Evolutionary conservation across 176 grass and related monocot species (phyloP).

Genomic region (Zoysia japonica): DNA sequence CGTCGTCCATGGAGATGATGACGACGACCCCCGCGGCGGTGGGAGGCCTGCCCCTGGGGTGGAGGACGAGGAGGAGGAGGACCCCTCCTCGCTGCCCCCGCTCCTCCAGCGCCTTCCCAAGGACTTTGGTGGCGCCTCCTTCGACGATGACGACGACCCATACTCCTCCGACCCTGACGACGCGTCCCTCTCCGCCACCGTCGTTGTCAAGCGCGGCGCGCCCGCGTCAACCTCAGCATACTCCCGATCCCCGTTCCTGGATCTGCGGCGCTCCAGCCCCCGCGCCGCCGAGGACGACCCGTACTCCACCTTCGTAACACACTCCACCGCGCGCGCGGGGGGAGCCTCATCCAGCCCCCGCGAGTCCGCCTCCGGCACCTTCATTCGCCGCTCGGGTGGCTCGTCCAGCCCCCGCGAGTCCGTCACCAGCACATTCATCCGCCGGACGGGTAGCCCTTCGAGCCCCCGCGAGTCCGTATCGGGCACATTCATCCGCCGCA

Average conservation of each 20-base stretch:
- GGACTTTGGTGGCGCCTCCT: constrained; percentile 89
- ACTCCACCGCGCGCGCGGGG: constrained; percentile 41
- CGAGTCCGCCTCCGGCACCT: constrained; percentile 56
- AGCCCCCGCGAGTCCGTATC: constrained; percentile 47
- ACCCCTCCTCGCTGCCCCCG: constrained; percentile 87
- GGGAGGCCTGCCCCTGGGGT: constrained; percentile 9
- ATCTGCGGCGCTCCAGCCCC: constrained; percentile 65
- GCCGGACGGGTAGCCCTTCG: constrained; percentile 20
- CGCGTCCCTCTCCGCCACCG: constrained; percentile 52
- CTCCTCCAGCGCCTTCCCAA: constrained; percentile 98
- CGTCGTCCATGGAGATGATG: constrained; percentile 62
- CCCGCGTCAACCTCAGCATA: constrained; percentile 39
- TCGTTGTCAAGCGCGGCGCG: constrained; percentile 64
- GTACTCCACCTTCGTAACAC: constrained; percentile 68
- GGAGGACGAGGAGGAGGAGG: constrained; percentile 61
- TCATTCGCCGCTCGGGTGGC: constrained; percentile 38
- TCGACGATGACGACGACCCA: constrained; percentile 79
- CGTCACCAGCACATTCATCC: constrained; percentile 59
- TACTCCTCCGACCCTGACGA: constrained; percentile 57
- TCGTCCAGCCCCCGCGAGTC: constrained; percentile 46
- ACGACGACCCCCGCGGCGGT: constrained; percentile 28
- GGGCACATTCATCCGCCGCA: constrained; percentile 46
- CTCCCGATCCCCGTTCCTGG: constrained; percentile 66
- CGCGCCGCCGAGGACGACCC: constrained; percentile 51
- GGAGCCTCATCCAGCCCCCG: constrained; percentile 35